These are phyloP conservation scores for Brasilioporus rufonigricans DNA, from an alignment of 768 basidiomycete species.

Conservation along the genomic window DNA sequence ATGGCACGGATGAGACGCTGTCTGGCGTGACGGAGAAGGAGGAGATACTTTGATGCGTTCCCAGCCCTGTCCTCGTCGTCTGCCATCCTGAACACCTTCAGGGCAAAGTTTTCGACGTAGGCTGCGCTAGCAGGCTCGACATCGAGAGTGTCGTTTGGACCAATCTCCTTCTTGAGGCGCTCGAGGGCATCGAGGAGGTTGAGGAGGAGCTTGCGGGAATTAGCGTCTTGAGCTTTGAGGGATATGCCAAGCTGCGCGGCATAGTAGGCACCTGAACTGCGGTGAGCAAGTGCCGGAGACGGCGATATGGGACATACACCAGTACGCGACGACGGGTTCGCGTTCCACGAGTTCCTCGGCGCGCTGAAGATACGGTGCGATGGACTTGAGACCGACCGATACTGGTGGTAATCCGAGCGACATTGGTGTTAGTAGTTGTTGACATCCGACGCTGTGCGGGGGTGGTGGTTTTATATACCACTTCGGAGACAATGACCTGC, in stretches of 20 bases:
- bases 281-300: background rate
- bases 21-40: background rate
- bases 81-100: slow-evolving; percentile 83
- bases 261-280: slow-evolving; percentile 75
- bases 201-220: slow-evolving; percentile 67
- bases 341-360: slow-evolving; percentile 81
- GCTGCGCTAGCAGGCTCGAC: slow-evolving; percentile 80
- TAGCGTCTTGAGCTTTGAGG: slow-evolving; percentile 61
- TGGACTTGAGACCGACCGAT: slow-evolving; percentile 59
- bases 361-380: slow-evolving; percentile 82
- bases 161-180: slow-evolving; percentile 72
- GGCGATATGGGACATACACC: slow-evolving; percentile 63
- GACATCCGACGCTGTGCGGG: too few species aligned
- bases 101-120: slow-evolving; percentile 93
- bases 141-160: slow-evolving; percentile 75
- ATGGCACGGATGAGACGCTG: slow-evolving; percentile 5
- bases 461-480: background rate
- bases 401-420: slow-evolving; percentile 58
- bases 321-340: slow-evolving; percentile 90
- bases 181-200: slow-evolving; percentile 78
- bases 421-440: slow-evolving; percentile 13
- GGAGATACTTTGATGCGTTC: slow-evolving; percentile 64
- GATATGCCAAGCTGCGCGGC: slow-evolving; percentile 86
- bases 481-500: too few species aligned
- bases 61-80: slow-evolving; percentile 90